Percentiles rank a stretch among this genome's conserved stretches.
phyloP scores from a whole-genome alignment of 2,329 filamentous ascomycete species.

The Pseudocercospora fijiensis region DNA sequence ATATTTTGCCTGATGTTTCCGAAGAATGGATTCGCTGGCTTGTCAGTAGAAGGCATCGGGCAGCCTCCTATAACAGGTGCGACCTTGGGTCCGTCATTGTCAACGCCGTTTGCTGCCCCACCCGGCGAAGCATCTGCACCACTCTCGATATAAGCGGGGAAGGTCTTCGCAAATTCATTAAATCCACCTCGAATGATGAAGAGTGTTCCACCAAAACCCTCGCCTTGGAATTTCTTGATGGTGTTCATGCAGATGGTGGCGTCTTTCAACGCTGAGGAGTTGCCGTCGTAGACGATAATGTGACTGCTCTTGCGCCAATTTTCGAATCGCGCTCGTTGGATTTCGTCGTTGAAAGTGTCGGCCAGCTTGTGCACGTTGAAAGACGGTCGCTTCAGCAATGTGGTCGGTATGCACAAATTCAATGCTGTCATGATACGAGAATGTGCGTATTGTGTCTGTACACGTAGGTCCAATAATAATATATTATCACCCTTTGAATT shows the following conservation, averaged over 20 bases:
- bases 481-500: slow-evolving; percentile 51
- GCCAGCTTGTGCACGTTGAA: slow-evolving; percentile 86
- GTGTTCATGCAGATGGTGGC: slow-evolving; percentile 79
- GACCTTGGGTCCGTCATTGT: slow-evolving; percentile 56
- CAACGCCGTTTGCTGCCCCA: slow-evolving; percentile 36
- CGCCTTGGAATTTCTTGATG: slow-evolving; percentile 84
- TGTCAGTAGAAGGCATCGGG: slow-evolving; percentile 68
- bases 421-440: slow-evolving; percentile 77
- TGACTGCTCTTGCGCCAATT: slow-evolving; percentile 71
- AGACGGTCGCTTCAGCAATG: slow-evolving; percentile 82
- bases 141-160: slow-evolving; percentile 63
- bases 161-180: slow-evolving; percentile 66
- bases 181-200: slow-evolving; percentile 83
- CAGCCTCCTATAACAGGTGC: slow-evolving; percentile 88
- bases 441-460: slow-evolving; percentile 75
- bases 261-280: slow-evolving; percentile 75
- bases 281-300: slow-evolving; percentile 84
- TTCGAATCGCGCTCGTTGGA: slow-evolving; percentile 70
- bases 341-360: slow-evolving; percentile 75
- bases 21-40: slow-evolving; percentile 84
- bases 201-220: slow-evolving; percentile 73
- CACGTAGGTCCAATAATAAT: slow-evolving; percentile 80
- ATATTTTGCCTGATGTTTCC: slow-evolving; percentile 95
- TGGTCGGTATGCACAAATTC: slow-evolving; percentile 93
- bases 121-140: slow-evolving; percentile 22